Percentiles rank a stretch among this genome's conserved stretches.
These are phyloP conservation scores for Rhynchosporium agropyri DNA, from an alignment of 2,329 filamentous ascomycete species.

Conservation along the genomic window DNA sequence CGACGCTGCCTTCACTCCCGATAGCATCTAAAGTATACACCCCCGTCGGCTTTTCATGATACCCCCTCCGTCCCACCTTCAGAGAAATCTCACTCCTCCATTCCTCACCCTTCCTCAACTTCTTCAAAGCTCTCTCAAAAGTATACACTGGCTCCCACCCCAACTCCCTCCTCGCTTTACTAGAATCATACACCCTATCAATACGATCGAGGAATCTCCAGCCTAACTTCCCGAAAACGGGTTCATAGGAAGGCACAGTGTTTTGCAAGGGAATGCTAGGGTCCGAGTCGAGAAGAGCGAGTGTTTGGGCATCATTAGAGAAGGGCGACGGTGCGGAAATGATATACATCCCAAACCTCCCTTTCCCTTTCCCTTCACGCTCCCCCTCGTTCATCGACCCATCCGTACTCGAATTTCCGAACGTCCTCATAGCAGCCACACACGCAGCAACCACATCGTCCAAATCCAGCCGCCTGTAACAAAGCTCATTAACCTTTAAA, in stretches of 20 bases:
- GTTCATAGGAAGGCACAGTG: background rate
- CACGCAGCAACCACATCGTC: background rate
- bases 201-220: conserved; percentile 5
- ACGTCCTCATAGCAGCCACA: background rate
- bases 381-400: background rate
- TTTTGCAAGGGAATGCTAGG: background rate
- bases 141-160: background rate
- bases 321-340: background rate
- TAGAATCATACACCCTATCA: conserved; percentile 13
- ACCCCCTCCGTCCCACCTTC: conserved; percentile 1
- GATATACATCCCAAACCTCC: background rate
- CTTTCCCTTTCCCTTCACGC: background rate
- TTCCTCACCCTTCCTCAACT: background rate
- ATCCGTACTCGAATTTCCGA: too few species aligned
- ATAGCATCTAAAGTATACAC: conserved; percentile 1
- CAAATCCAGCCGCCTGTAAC: conserved; percentile 2
- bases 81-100: conserved; percentile 10
- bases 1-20: too few species aligned
- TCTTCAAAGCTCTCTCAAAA: background rate
- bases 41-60: conserved; percentile 9
- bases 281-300: background rate
- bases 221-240: background rate
- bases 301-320: background rate
- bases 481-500: conserved; percentile 7
- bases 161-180: background rate